A percentile compares a stretch with the other conserved stretches of the same genome.
Evolutionary conservation across 768 basidiomycete genomes (phyloP).

Genomic region (Rhodotorula paludigena): DNA sequence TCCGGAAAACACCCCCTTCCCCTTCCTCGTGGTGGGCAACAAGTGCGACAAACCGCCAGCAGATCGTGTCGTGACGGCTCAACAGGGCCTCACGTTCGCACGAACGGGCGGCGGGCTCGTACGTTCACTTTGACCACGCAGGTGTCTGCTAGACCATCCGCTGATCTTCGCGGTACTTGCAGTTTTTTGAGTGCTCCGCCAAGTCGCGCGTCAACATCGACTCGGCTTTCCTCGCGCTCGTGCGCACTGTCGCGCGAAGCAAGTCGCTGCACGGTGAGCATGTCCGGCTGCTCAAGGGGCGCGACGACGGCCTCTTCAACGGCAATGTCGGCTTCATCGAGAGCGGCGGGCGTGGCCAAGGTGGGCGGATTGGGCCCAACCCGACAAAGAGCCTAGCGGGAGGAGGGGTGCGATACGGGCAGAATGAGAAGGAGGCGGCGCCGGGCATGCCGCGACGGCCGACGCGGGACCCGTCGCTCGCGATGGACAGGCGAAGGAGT

Average conservation of each 20-base stretch:
- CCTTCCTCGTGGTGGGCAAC: constrained; percentile 89
- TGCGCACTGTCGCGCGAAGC: constrained; percentile 37
- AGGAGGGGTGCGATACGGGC: constrained; percentile 19
- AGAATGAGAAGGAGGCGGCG: constrained; percentile 10
- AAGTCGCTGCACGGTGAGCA: constrained; percentile 28
- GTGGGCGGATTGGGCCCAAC: not conserved
- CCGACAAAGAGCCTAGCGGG: constrained; percentile 1
- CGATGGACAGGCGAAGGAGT: constrained; percentile 34
- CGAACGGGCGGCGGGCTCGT: constrained; percentile 34
- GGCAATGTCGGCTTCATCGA: constrained; percentile 19
- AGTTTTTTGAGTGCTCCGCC: constrained; percentile 42
- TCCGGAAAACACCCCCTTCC: constrained; percentile 88
- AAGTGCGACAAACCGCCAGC: constrained; percentile 70
- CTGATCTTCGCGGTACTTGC: too few species aligned
- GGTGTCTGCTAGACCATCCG: constrained; percentile 70
- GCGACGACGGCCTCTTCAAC: constrained; percentile 22
- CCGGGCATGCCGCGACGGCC: not conserved
- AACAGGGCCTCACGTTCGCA: not conserved
- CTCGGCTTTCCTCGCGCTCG: constrained; percentile 53
- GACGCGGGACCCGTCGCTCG: constrained; percentile 14
- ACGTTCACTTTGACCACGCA: not conserved
- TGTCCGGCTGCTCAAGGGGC: not conserved
- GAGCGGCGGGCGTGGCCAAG: not conserved
- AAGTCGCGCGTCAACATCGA: constrained; percentile 43
- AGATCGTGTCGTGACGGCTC: constrained; percentile 51